These are phyloP conservation scores for Brassica cretica DNA, from an alignment of 345 rosid species.

Conservation along the genomic window DNA sequence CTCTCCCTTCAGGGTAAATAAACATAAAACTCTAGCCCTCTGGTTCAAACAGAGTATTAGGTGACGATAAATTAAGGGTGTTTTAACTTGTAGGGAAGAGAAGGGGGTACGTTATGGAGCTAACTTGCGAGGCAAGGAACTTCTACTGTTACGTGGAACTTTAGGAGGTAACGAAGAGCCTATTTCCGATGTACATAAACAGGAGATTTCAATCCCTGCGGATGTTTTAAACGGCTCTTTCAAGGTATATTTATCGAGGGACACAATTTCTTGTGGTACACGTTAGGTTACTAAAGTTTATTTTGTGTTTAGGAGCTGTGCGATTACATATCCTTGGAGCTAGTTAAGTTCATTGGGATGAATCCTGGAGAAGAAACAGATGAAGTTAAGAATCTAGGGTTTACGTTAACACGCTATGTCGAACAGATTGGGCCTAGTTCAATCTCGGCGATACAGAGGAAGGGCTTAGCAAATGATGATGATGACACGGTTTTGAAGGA, in stretches of 20 bases:
- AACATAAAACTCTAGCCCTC: neutral
- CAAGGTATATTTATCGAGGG: constrained; percentile 33
- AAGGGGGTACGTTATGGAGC: constrained; percentile 60
- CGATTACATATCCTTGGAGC: constrained; percentile 49
- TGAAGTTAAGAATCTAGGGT: constrained; percentile 43
- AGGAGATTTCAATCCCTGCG: constrained; percentile 52
- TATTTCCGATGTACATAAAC: constrained; percentile 47
- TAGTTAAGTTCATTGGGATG: constrained; percentile 46
- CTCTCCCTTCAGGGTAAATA: constrained; percentile 57
- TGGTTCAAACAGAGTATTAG: neutral
- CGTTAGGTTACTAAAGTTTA: neutral
- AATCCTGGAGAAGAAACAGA: constrained; percentile 37
- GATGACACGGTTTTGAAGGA: constrained; percentile 40
- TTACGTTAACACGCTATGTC: constrained; percentile 46
- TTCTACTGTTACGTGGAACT: constrained; percentile 48
- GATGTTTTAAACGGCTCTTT: constrained; percentile 41
- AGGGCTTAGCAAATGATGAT: constrained; percentile 45
- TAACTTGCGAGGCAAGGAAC: constrained; percentile 49
- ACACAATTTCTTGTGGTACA: neutral
- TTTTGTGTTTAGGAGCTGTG: constrained; percentile 42
- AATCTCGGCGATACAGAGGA: constrained; percentile 46
- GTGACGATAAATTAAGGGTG: neutral
- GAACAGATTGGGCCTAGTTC: constrained; percentile 43
- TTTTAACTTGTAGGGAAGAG: constrained; percentile 46
- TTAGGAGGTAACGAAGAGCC: constrained; percentile 57